Evolutionary conservation across 208 protist species (phyloP), one percentile per base, ranked within the genome.

Genomic region (Eutreptiella sp.): DNA sequence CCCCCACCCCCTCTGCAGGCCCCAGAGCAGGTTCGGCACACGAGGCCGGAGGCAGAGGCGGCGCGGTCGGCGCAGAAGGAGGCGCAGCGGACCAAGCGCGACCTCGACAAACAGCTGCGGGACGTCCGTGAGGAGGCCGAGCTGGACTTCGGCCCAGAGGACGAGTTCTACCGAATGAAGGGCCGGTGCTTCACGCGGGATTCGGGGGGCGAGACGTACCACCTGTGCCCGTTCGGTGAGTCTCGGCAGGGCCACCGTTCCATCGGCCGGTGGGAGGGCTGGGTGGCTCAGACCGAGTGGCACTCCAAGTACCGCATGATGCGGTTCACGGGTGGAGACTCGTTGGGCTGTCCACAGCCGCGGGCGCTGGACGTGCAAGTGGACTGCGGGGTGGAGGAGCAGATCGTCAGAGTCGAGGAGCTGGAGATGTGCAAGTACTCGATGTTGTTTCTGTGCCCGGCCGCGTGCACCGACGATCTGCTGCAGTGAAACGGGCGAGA

Each of bases 361-460:
- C 75, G 80, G n/a, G 53, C 50, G 0, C 75, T 64, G 0, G 76
- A 83, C 27, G 70, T 88, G 19, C 73, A 76, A 27, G 53, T 86
- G 2, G 70, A 85, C 0, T 88, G 83, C 36, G 80, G 78, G 26
- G 46, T 69, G 0, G 75, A 83, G 32, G 81, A 82, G 53, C 73
- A 73, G 24, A 53, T 86, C 3, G 35, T 61, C 0, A 33, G 63
- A n/a, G 55, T 80, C 2, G 78, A 83, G 23, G 80, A 88, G 61
- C 80, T 78, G 27, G 70, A 73, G 28, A 75, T 83, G 70, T 88
- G 83, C 57, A 69, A 55, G n/a, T 88, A 88, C 58, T 42, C 32
- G 38, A 76, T 88, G 70, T 68, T 81, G 9, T 86, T 85, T 64
- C 71, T 86, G 36, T 85, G 80, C 7, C 80, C 80, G 7, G 80